Evolutionary conservation across 352 stramenopile genomes (phyloP).

Genomic region (Pythium aquatile): DNA sequence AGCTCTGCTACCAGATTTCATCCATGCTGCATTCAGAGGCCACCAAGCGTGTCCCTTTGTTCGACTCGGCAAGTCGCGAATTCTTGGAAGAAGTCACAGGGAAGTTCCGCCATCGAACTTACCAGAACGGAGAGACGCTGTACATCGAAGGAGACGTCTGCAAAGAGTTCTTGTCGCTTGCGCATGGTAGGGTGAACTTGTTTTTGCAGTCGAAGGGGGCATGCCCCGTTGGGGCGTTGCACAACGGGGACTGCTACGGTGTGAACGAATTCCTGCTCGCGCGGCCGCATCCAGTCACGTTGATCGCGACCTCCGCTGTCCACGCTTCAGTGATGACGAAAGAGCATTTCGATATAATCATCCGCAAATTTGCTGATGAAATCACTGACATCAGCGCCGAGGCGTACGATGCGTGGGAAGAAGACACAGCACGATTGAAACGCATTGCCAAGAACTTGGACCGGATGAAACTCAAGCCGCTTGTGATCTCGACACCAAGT

Average conservation of each 20-base stretch:
- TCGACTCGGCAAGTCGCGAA: conserved; percentile 59
- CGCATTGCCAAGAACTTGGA: conserved; percentile 50
- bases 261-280: conserved; percentile 65
- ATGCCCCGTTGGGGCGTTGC: conserved; percentile 47
- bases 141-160: conserved; percentile 67
- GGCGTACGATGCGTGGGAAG: conserved; percentile 36
- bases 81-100: conserved; percentile 80
- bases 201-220: conserved; percentile 49
- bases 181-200: conserved; percentile 63
- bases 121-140: conserved; percentile 71
- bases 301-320: conserved; percentile 46
- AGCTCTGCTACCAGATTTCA: conserved; percentile 75
- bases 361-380: conserved; percentile 63
- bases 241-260: conserved; percentile 69
- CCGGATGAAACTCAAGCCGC: conserved; percentile 49
- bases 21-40: conserved; percentile 63
- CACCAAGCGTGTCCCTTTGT: conserved; percentile 53
- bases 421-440: conserved; percentile 35
- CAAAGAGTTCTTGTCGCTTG: conserved; percentile 66
- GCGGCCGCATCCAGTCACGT: conserved; percentile 39
- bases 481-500: conserved; percentile 43
- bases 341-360: conserved; percentile 67
- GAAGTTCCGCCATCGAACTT: conserved; percentile 70
- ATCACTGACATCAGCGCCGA: conserved; percentile 50
- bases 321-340: conserved; percentile 69